These are phyloP conservation scores for Lipomyces lipofer DNA, from an alignment of 805 yeast species.

Conservation along the genomic window DNA sequence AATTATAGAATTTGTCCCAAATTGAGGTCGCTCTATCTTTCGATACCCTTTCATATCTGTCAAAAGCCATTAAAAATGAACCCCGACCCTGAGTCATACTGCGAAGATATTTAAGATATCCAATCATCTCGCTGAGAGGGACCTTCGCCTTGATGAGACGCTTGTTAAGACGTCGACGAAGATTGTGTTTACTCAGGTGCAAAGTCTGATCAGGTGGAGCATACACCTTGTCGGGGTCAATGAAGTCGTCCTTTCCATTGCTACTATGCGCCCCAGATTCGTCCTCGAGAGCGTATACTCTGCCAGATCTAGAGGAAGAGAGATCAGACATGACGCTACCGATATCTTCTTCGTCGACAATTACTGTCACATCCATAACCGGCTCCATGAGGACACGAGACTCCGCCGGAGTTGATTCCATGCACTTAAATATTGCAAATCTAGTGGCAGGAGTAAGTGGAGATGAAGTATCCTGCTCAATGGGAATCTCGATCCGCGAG, in stretches of 20 bases:
- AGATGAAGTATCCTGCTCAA: slow-evolving; percentile 45
- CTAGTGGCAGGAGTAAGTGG: slow-evolving; percentile 51
- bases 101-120: slow-evolving; percentile 74
- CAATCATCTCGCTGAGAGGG: slow-evolving; percentile 87
- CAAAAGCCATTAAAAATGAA: slow-evolving; percentile 72
- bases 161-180: slow-evolving; percentile 41
- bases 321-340: slow-evolving; percentile 86
- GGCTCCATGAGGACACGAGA: slow-evolving; percentile 75
- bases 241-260: slow-evolving; percentile 1
- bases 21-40: slow-evolving; percentile 46
- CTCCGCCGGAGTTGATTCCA: slow-evolving; percentile 35
- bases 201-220: slow-evolving; percentile 67
- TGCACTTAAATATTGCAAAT: slow-evolving; percentile 45
- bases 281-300: slow-evolving; percentile 69
- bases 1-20: slow-evolving; percentile 13
- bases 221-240: slow-evolving; percentile 51
- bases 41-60: slow-evolving; percentile 69
- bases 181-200: slow-evolving; percentile 37
- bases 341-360: slow-evolving; percentile 66
- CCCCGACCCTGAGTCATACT: slow-evolving; percentile 90
- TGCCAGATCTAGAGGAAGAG: slow-evolving; percentile 74
- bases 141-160: slow-evolving; percentile 68
- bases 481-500: slow-evolving; percentile 53
- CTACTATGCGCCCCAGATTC: slow-evolving; percentile 40
- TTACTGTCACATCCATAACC: slow-evolving; percentile 72